Percentiles rank a stretch among this genome's conserved stretches.
phyloP scores from a whole-genome alignment of 2,329 filamentous ascomycete genomes.

The Pyrenochaeta sp. region DNA sequence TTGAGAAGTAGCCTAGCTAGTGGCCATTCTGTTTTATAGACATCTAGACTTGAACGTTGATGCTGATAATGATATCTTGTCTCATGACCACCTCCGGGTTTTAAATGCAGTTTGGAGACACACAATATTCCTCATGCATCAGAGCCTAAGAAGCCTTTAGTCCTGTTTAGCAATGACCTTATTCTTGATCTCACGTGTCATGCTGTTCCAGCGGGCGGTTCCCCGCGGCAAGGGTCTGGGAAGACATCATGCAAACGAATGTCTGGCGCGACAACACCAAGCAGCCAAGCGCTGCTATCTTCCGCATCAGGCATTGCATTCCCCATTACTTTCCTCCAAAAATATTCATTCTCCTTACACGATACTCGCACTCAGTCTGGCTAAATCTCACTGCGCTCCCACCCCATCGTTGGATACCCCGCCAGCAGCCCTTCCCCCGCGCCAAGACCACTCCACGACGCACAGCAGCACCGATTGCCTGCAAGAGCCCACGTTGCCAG shows the following conservation, averaged over 20 bases:
- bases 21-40: conserved; percentile 16
- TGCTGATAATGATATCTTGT: conserved; percentile 11
- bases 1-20: conserved; percentile 12
- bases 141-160: too few relatives aligned
- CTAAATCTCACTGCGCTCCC: neutral
- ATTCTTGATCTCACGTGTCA: conserved; percentile 4
- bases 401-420: conserved; percentile 9
- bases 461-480: conserved; percentile 34
- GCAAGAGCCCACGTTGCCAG: conserved; percentile 36
- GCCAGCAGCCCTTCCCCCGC: conserved; percentile 34
- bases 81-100: neutral
- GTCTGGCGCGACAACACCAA: conserved; percentile 24
- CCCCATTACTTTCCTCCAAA: conserved; percentile 2
- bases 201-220: neutral
- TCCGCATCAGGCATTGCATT: conserved; percentile 22
- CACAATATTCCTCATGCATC: too few relatives aligned
- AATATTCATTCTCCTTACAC: conserved; percentile 2
- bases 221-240: conserved; percentile 9
- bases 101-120: neutral
- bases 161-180: neutral
- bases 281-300: conserved; percentile 35
- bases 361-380: neutral
- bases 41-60: conserved; percentile 20
- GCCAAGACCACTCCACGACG: conserved; percentile 35
- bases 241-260: conserved; percentile 11